These are phyloP conservation scores for Scheffersomyces illinoinensis DNA, from an alignment of 1,139 yeast species.

Conservation along the genomic window DNA sequence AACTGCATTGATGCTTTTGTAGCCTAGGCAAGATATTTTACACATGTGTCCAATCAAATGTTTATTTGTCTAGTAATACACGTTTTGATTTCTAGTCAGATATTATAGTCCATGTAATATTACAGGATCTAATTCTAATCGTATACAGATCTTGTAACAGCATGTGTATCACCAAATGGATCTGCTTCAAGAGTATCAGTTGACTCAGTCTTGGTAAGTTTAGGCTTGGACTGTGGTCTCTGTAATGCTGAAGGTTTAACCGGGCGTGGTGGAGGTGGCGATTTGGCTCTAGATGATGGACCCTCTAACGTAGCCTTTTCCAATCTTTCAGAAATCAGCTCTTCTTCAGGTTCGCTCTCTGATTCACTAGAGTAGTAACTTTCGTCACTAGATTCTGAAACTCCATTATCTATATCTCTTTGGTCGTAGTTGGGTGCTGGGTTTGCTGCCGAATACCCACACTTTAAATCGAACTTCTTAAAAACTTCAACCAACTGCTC, in stretches of 20 bases:
- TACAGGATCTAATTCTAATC: slow-evolving; percentile 8
- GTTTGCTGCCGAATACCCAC: slow-evolving; percentile 38
- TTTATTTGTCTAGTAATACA: not conserved
- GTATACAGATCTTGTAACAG: slow-evolving; percentile 30
- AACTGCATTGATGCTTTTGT: not conserved
- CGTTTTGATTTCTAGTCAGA: too few relatives aligned
- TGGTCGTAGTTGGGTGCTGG: slow-evolving; percentile 38
- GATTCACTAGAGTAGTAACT: slow-evolving; percentile 50
- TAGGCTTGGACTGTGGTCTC: slow-evolving; percentile 4
- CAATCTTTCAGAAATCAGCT: slow-evolving; percentile 13
- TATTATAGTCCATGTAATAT: too few relatives aligned
- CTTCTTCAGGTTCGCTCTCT: slow-evolving; percentile 40
- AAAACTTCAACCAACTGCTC: slow-evolving; percentile 81
- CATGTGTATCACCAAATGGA: slow-evolving; percentile 72
- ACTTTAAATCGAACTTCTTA: slow-evolving; percentile 58
- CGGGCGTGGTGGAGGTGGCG: slow-evolving; percentile 39
- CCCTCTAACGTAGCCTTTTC: slow-evolving; percentile 8
- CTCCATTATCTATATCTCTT: slow-evolving; percentile 31
- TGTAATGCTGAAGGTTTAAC: slow-evolving; percentile 24
- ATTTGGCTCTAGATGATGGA: slow-evolving; percentile 11
- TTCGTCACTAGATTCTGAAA: slow-evolving; percentile 19
- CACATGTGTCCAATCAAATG: not conserved
- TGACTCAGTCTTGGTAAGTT: slow-evolving; percentile 22
- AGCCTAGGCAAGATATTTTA: not conserved
- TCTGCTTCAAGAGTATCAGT: slow-evolving; percentile 43